These are phyloP conservation scores for Suhomyces faveliae DNA, from an alignment of 805 yeast genomes.

Conservation along the genomic window DNA sequence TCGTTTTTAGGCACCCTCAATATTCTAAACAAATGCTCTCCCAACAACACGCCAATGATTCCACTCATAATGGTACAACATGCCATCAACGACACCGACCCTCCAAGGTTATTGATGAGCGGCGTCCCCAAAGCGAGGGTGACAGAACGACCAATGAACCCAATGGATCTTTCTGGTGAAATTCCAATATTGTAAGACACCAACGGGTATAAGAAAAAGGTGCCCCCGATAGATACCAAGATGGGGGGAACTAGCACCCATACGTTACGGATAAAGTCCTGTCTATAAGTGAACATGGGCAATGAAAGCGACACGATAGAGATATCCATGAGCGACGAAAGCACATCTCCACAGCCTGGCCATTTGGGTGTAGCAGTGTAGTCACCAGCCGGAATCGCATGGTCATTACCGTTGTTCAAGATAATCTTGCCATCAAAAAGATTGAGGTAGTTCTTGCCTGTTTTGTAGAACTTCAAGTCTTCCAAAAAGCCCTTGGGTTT, in stretches of 20 bases:
- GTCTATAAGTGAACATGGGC: constrained; percentile 74
- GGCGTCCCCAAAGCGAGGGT: constrained; percentile 82
- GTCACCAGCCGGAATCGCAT: constrained; percentile 13
- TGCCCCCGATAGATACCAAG: constrained; percentile 50
- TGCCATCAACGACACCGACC: constrained; percentile 71
- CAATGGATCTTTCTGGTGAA: constrained; percentile 57
- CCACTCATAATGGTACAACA: constrained; percentile 78
- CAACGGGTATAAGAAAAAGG: constrained; percentile 70
- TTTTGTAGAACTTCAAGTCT: constrained; percentile 56
- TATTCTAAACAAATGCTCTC: constrained; percentile 51
- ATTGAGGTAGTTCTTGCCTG: constrained; percentile 64
- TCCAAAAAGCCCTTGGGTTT: constrained; percentile 49
- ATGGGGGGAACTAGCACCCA: constrained; percentile 60
- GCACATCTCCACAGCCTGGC: constrained; percentile 84
- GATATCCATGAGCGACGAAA: constrained; percentile 69
- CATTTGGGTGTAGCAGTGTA: constrained; percentile 39
- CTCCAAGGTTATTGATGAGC: constrained; percentile 61
- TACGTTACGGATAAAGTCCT: constrained; percentile 59
- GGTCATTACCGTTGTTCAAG: constrained; percentile 27
- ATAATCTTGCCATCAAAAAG: constrained; percentile 46
- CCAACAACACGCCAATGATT: constrained; percentile 67
- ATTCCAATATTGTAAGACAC: constrained; percentile 66
- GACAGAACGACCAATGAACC: constrained; percentile 76
- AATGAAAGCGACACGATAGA: constrained; percentile 72
- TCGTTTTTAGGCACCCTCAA: constrained; percentile 59